Conservation (phyloP, 345 rosid species). For the Rhodamnia argentea region DNA sequence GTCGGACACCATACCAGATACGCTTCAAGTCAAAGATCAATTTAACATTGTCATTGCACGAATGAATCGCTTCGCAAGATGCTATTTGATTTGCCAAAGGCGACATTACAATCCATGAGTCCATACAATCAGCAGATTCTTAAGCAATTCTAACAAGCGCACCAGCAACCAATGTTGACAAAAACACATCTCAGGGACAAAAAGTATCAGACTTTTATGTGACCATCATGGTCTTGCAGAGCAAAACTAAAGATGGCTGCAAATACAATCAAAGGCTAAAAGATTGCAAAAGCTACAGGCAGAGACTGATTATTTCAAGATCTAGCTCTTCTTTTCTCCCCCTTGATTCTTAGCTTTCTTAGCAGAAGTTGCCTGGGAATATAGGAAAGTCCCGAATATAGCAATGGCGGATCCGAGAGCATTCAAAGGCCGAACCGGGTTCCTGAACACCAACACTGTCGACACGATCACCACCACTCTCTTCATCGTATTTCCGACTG, state of each 20-base stretch:
- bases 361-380: conserved; percentile 68
- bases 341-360: conserved; percentile 60
- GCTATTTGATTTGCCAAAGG: not conserved
- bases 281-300: not conserved
- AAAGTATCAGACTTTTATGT: not conserved
- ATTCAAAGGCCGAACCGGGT: conserved; percentile 86
- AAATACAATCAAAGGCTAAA: not conserved
- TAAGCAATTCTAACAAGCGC: not conserved
- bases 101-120: not conserved
- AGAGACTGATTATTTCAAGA: not conserved
- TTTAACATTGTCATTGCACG: not conserved
- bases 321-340: conserved; percentile 38
- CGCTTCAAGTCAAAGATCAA: not conserved
- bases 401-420: conserved; percentile 94
- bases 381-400: conserved; percentile 78
- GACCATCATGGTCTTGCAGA: not conserved
- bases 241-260: not conserved
- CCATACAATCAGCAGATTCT: not conserved
- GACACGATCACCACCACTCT: conserved; percentile 88
- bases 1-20: not conserved
- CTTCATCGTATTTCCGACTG: conserved; percentile 95
- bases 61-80: not conserved
- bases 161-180: not conserved
- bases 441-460: conserved; percentile 81
- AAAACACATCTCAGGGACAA: not conserved